These are phyloP conservation scores for Rhynchosporium agropyri DNA, from an alignment of 2,329 filamentous ascomycete genomes.

Conservation along the genomic window DNA sequence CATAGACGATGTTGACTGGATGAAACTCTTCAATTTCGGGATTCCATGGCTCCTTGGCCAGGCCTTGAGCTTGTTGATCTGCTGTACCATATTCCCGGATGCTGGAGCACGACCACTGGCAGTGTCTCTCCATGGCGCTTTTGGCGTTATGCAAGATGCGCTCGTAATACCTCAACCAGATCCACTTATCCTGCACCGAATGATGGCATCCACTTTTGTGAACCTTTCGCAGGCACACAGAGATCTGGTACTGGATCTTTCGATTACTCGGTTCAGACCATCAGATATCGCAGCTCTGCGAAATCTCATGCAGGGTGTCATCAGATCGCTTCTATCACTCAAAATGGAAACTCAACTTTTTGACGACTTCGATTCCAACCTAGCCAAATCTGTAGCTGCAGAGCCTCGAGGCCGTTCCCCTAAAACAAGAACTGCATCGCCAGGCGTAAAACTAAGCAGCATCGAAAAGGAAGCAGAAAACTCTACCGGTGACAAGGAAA, in stretches of 20 bases:
- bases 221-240: constrained; percentile 58
- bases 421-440: background rate
- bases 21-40: constrained; percentile 54
- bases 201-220: constrained; percentile 55
- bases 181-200: constrained; percentile 45
- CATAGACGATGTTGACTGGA: constrained; percentile 49
- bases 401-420: background rate
- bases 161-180: constrained; percentile 46
- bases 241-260: constrained; percentile 60
- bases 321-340: constrained; percentile 56
- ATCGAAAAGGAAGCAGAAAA: background rate
- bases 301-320: constrained; percentile 58
- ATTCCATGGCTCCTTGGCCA: constrained; percentile 60
- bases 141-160: constrained; percentile 50
- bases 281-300: constrained; percentile 53
- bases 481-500: constrained; percentile 31
- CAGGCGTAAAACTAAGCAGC: background rate
- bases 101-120: constrained; percentile 58
- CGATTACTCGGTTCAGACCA: constrained; percentile 55
- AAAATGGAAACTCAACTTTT: constrained; percentile 53
- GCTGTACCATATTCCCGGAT: constrained; percentile 54
- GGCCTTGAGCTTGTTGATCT: constrained; percentile 54
- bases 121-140: constrained; percentile 50
- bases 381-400: constrained; percentile 1
- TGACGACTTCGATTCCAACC: constrained; percentile 35